Evolutionary conservation across 208 protist genomes (phyloP), one percentile per base, ranked within the genome.

Genomic region (Leishmania mexicana): DNA sequence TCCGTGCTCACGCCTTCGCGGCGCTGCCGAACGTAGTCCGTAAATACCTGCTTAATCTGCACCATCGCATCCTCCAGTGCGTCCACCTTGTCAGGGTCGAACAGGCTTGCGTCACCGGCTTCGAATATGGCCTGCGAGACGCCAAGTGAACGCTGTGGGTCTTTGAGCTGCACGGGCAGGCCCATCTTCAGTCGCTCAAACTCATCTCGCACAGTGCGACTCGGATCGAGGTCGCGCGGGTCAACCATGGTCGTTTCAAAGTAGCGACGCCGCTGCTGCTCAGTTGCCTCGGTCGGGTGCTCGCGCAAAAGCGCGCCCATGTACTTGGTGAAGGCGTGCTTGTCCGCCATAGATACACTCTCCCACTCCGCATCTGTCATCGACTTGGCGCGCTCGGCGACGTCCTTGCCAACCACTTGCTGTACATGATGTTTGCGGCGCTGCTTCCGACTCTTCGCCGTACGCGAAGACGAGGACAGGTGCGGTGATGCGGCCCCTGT

Each of bases 341-440:
- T 96, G 64, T 96, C 92, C 19, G 86, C 87, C 85, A 94, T 78
- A n/a, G 89, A 70, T 45, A 97, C 91, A 45, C 87, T 86, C 79
- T 95, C 91, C 92, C 94, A 97, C 86, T 97, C 92, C 51, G 79
- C 85, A 80, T 97, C 94, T 31, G 90, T 93, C 90, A 97, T 92
- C 73, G 83, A 51, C 84, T 91, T 91, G 40, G 87, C 90, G n/a
- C 78, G 76, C 79, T 97, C 92, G 15, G 92, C 90, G 40, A 97
- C 80, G 4, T 88, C 87, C 21, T 71, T 28, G 24, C 93, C 93
- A 0, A 90, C 76, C 45, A 81, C 81, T 11, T 78, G 65, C 13
- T 79, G 78, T 45, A 87, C 80, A 58, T 89, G 87, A 51, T 92
- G 78, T 42, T n/a, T 49, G 47, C 80, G 77, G 15, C 89, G 88